phyloP scores from a whole-genome alignment of 2,329 filamentous ascomycete species.

The Capronia epimyces region DNA sequence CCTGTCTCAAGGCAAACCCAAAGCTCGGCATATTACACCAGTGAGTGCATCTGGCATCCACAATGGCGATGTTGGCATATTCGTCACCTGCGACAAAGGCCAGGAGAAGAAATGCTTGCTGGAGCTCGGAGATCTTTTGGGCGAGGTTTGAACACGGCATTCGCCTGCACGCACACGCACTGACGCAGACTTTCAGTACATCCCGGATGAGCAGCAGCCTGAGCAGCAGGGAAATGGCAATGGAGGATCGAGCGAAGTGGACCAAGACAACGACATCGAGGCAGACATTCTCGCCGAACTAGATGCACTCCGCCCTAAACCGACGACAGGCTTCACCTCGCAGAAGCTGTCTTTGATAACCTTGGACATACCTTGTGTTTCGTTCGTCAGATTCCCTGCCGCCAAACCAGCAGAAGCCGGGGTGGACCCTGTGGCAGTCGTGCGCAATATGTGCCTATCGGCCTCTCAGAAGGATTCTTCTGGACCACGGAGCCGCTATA shows the following conservation, averaged over 20 bases:
- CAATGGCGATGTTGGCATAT: conserved; percentile 56
- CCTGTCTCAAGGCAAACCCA: not conserved
- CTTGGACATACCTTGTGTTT: conserved; percentile 30
- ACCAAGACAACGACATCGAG: conserved; percentile 52
- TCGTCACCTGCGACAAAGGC: conserved; percentile 58
- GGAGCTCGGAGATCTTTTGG: conserved; percentile 55
- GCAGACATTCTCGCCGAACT: conserved; percentile 56
- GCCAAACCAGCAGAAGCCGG: conserved; percentile 36
- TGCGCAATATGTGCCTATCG: conserved; percentile 54
- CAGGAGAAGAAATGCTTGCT: conserved; percentile 55
- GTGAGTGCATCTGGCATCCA: conserved; percentile 34
- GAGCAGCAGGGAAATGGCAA: not conserved
- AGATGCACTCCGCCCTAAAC: conserved; percentile 47
- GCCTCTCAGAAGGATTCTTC: conserved; percentile 45
- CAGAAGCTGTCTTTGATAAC: conserved; percentile 18
- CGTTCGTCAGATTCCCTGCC: conserved; percentile 17
- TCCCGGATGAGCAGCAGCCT: conserved; percentile 4
- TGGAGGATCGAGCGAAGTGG: conserved; percentile 36
- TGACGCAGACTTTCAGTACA: conserved; percentile 13
- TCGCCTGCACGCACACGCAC: not conserved
- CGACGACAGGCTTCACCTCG: conserved; percentile 39
- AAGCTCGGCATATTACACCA: not conserved
- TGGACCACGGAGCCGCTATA: conserved; percentile 52
- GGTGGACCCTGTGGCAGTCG: conserved; percentile 56
- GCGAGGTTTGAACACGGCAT: conserved; percentile 41